Evolutionary conservation across 2,329 filamentous ascomycete species (phyloP), one percentile per base, ranked within the genome.

Genomic region (Venturia oleaginea): DNA sequence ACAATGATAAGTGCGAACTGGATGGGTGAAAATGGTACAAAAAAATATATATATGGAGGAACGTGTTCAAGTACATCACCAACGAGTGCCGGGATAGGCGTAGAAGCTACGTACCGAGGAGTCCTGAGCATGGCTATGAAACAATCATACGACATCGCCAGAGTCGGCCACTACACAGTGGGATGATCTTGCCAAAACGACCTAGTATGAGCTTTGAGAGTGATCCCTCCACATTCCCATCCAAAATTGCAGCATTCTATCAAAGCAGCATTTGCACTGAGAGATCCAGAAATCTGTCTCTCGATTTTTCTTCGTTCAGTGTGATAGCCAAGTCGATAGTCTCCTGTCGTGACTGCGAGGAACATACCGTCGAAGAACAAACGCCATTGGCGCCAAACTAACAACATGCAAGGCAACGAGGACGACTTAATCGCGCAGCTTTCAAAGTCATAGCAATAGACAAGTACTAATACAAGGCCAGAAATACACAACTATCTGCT

Each of bases 101-200:
- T 66, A 4, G 76, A 82, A 61, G 79, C n/a, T n/a, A n/a, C n/a
- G 79, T 0, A 78, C 77, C 2, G 74, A 79, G 19, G 77, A 76
- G 5, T 79, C 78, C 7, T 75, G 84, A 17, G 76, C 78, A 43
- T 86, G 84, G 83, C 73, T 86, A 22, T 86, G 83, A 83, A 79
- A 85, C 63, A 76, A 80, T 61, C 74, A 76, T 17, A 84, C 76
- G n/a, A n/a, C n/a, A n/a, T n/a, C n/a, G n/a, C n/a, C n/a, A n/a
- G n/a, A n/a, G n/a, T n/a, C n/a, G n/a, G n/a, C n/a, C n/a, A n/a
- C n/a, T n/a, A n/a, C n/a, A n/a, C n/a, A n/a, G n/a, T n/a, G n/a
- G n/a, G n/a, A n/a, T n/a, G n/a, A n/a, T n/a, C n/a, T n/a, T n/a
- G 1, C 72, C 74, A 22, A 43, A 61, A 11, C 13, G 13, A 19